phyloP scores from a whole-genome alignment of 208 protist genomes.

The Porcisia hertigi region DNA sequence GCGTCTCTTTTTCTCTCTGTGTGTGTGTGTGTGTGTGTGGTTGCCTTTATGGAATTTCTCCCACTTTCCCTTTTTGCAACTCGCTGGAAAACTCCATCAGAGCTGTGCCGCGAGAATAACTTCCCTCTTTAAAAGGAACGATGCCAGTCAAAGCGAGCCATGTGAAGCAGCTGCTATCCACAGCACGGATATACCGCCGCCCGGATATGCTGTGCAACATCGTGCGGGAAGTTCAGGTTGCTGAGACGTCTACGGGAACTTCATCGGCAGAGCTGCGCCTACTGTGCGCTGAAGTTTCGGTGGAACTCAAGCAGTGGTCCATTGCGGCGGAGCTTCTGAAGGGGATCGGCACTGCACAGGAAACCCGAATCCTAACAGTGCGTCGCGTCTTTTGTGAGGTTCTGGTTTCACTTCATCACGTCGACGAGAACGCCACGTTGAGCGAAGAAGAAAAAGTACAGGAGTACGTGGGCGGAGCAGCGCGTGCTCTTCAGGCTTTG shows the following conservation, averaged over 20 bases:
- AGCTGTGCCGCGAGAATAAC: background rate
- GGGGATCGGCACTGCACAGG: constrained; percentile 17
- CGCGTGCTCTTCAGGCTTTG: constrained; percentile 58
- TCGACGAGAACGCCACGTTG: constrained; percentile 25
- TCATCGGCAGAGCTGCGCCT: constrained; percentile 60
- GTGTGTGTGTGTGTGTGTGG: too few relatives aligned
- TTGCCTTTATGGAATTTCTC: too few relatives aligned
- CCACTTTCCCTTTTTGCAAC: too few relatives aligned
- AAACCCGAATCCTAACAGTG: constrained; percentile 50
- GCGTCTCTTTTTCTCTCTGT: background rate
- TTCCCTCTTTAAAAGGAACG: background rate
- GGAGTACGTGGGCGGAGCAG: constrained; percentile 45
- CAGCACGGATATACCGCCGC: constrained; percentile 22
- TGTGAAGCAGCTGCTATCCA: constrained; percentile 33
- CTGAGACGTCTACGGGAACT: constrained; percentile 10
- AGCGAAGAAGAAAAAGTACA: constrained; percentile 46
- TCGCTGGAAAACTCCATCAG: background rate
- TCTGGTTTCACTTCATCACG: constrained; percentile 45
- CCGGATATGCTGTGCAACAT: constrained; percentile 25
- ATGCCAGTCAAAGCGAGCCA: constrained; percentile 22
- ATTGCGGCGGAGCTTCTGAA: constrained; percentile 49
- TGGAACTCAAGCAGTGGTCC: constrained; percentile 62
- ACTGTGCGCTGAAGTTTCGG: constrained; percentile 73
- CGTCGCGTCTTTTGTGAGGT: constrained; percentile 69
- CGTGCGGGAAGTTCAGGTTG: constrained; percentile 16